Base-by-base conservation (phyloP, 768 basidiomycete genomes). In the Asterophora parasitica region DNA sequence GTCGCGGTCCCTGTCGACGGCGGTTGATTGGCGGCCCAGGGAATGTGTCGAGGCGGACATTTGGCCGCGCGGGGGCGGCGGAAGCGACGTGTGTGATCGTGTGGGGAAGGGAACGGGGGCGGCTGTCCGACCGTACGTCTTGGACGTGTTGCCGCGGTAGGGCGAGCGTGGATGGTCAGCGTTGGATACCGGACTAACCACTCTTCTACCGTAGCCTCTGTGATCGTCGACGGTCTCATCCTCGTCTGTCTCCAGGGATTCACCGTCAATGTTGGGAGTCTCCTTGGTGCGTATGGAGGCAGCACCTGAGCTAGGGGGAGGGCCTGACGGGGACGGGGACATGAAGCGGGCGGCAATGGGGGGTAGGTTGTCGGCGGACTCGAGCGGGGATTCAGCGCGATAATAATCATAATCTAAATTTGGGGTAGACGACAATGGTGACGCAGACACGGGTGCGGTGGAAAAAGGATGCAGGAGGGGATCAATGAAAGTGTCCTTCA, bases 331-430 rank as follows among this genome's bases (percentile, higher is more conserved):
- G 23, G 83, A 83, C 8, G 88, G 87, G 4, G 86, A 86, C 72
- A 92, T 88, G 75, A 93, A 96, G 42, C 89, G 84, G 17, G 93
- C 85, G 38, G 93, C 93, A 52, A 96, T 96, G 42, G 93, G 87
- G 2, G 83, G 85, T 3, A 92, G 73, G 53, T 83, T 72, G 7
- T 93, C 89, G 34, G 76, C 64, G 0, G 88, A 87, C 56, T 88
- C 91, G 5, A 70, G 65, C 3, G 80, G 85, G 1, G 88, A 84
- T 13, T 84, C 87, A 36, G 76, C 46, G 13, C 81, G 84, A 61
- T 79, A 84, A 41, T 83, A 85, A 54, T 89, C 86, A 57, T 81
- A 84, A 36, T 86, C 85, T 30, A 75, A 55, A 42, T 79, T 78
- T 9, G 78, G 76, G 4, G 79, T 79, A 0, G 80, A 79, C 9